phyloP scores from a whole-genome alignment of 176 grass and related monocot genomes.

The Thalia dealbata region DNA sequence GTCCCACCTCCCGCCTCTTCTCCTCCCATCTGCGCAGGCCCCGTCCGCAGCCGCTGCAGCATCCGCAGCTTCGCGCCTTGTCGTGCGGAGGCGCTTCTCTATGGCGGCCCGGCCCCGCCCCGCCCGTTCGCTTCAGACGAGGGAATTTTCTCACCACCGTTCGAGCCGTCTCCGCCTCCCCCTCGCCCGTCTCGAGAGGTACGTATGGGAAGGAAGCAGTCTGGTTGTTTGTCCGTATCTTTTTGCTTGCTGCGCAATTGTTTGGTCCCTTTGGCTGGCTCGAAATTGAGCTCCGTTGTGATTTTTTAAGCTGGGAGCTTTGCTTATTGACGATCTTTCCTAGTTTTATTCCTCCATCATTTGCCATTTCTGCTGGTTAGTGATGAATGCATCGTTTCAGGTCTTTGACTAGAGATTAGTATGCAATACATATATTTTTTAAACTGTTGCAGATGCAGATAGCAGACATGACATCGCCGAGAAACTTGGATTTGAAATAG shows the following conservation, averaged over 20 bases:
- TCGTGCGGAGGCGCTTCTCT: conserved; percentile 23
- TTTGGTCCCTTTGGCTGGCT: background rate
- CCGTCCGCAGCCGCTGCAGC: background rate
- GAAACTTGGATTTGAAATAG: conserved; percentile 69
- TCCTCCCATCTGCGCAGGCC: conserved; percentile 17
- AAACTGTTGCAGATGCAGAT: conserved; percentile 39
- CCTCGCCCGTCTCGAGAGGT: conserved; percentile 57
- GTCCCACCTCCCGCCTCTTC: conserved; percentile 29
- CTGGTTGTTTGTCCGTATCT: background rate
- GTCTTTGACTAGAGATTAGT: background rate
- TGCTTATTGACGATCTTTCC: background rate
- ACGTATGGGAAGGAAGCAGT: background rate
- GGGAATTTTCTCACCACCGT: conserved; percentile 27
- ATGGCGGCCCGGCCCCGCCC: conserved; percentile 23
- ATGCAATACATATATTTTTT: background rate
- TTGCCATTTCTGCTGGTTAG: background rate
- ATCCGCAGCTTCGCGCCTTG: conserved; percentile 29
- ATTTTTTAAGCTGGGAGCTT: background rate
- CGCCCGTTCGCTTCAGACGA: conserved; percentile 16
- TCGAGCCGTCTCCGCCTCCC: conserved; percentile 69
- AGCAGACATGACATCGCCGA: conserved; percentile 61
- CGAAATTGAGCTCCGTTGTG: background rate
- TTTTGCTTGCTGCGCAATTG: conserved; percentile 5
- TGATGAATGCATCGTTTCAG: background rate
- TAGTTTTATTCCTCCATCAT: background rate